phyloP scores from a whole-genome alignment of 1,284 basidiomycete genomes.

The Erythrobasidium hasegawianum region DNA sequence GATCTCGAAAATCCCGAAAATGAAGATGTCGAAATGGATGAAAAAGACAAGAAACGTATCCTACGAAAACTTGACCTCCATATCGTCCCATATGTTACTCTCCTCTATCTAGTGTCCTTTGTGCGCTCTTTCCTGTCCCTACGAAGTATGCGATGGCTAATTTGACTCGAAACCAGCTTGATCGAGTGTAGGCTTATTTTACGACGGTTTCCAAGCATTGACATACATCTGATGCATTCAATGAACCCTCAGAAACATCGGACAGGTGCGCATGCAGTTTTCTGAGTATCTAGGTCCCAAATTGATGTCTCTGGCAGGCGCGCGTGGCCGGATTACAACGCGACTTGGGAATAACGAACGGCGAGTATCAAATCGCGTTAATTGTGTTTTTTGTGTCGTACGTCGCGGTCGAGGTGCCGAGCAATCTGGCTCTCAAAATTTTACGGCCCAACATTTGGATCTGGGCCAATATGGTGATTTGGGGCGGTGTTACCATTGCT shows the following conservation, averaged over 20 bases:
- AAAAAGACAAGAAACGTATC: slow-evolving; percentile 41
- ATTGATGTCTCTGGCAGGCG: no score
- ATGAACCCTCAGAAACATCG: slow-evolving; percentile 35
- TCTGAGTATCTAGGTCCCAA: no score
- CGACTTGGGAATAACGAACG: slow-evolving; percentile 37
- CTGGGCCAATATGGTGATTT: slow-evolving; percentile 37
- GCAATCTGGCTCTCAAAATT: slow-evolving; percentile 42
- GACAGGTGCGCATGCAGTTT: slow-evolving; percentile 29
- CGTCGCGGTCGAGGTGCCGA: slow-evolving; percentile 45
- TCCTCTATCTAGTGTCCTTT: slow-evolving; percentile 43
- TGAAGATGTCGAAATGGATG: slow-evolving; percentile 37
- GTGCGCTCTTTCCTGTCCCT: neutral
- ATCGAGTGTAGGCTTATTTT: slow-evolving; percentile 29
- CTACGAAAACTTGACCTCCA: slow-evolving; percentile 44
- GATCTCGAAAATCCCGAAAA: slow-evolving; percentile 29
- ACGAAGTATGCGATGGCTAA: neutral
- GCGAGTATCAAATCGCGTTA: slow-evolving; percentile 35
- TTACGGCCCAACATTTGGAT: slow-evolving; percentile 45
- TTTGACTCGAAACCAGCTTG: neutral
- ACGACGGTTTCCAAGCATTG: neutral
- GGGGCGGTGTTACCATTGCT: slow-evolving; percentile 40
- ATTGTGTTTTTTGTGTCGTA: slow-evolving; percentile 34
- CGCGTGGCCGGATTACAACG: slow-evolving; percentile 38
- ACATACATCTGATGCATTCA: no score
- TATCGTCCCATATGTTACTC: slow-evolving; percentile 44